Base-by-base conservation (phyloP, 805 yeast species). In the Pichia exigua region DNA sequence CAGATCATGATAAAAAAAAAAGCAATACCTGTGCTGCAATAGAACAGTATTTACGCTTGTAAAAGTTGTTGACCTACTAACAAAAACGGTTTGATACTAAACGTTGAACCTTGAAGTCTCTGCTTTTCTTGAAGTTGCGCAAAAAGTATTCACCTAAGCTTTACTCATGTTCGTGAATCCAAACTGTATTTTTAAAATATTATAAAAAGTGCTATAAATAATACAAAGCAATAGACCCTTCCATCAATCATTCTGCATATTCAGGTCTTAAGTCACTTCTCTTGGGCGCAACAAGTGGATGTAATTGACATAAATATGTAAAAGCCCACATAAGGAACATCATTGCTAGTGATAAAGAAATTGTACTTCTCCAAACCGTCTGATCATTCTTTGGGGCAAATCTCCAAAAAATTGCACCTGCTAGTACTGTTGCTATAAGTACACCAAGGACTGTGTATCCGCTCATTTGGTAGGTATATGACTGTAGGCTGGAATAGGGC, bases 231-330 rank as follows among this genome's bases (percentile, higher is more conserved):
- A 11, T 10, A 13, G 20, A 12, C 15, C 40, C 3, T n/a, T 11
- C 26, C 24, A 22, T 47, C 57, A 60, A n/a, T 35, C 11, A 35
- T 49, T 71, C 76, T 13, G 76, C 75, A 53, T 60, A 80, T 67
- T 90, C 96, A 11, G 95, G 95, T 71, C 97, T 83, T 66, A 90
- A 71, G 63, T 91, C 96, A 1, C 95, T 81, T 61, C 97, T 81
- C 66, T 85, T 86, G 42, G 97, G 97, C 43, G 81, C 89, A 53
- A 88, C 95, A 62, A 91, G 74, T 8, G 97, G 97, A 69, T 91
- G 97, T 53, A 91, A 73, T 66, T 91, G 97, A 52, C 82, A 76
- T 58, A 90, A 73, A 65, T 89, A 90, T 9, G 97, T 90, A 62
- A 90, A 83, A 32, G 97, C 97, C 73, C 56, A 80, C 81, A 64